These are phyloP conservation scores for Trametes punicea DNA, from an alignment of 768 basidiomycete genomes.

Conservation along the genomic window DNA sequence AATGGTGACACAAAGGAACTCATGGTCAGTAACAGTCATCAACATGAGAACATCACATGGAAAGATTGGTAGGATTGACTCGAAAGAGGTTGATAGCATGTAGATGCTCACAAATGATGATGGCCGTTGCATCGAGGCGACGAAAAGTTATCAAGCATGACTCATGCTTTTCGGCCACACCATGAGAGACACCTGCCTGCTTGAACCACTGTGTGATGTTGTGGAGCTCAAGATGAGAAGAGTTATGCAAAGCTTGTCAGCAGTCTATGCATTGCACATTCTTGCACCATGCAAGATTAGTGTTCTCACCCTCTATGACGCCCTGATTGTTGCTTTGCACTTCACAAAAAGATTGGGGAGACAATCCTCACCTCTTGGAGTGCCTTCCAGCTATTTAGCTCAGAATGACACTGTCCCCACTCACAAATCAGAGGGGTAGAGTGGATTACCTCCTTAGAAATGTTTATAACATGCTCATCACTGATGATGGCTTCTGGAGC, in stretches of 20 bases:
- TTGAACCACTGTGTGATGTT: no score
- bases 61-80: no score
- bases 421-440: slow-evolving; percentile 8
- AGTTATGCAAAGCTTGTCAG: no score
- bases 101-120: no score
- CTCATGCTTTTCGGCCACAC: no score
- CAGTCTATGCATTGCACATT: background rate
- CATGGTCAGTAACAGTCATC: background rate
- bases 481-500: background rate
- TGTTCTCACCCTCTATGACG: slow-evolving; percentile 1
- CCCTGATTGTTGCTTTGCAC: no score
- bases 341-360: background rate
- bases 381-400: slow-evolving; percentile 20
- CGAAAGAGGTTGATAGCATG: no score
- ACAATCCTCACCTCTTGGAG: slow-evolving; percentile 17
- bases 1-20: background rate
- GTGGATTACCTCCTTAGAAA: slow-evolving; percentile 13
- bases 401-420: slow-evolving; percentile 14
- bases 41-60: background rate
- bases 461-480: background rate
- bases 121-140: no score
- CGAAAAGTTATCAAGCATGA: no score
- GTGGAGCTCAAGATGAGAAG: no score
- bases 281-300: background rate
- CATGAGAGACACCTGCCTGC: no score